Base-by-base conservation (phyloP, 1,284 basidiomycete genomes). In the Rhodotorula sp. region DNA sequence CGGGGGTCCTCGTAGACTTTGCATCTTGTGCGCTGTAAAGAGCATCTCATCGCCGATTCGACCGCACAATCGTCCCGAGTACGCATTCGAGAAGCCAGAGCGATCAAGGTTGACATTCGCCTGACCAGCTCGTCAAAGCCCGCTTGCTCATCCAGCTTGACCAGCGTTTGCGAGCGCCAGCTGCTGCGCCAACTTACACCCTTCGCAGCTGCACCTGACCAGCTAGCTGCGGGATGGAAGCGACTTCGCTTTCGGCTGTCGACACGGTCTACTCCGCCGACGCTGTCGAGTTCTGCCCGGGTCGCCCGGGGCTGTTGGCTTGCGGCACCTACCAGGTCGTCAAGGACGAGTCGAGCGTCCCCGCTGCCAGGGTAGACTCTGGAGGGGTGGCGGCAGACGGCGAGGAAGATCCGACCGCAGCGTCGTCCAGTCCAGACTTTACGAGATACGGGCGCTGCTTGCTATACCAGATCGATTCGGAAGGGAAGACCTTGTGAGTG, bases 251-350 rank as follows among this genome's bases (percentile, higher is more conserved):
- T 18, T 60, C 67, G 6, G 60, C 48, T 5, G 68, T 88, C 77
- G 88, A 93, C 80, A 95, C 93, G 0, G 81, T 83, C 21, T 90
- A 87, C 79, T 92, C 92, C 14, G 93, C 93, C n/a, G 93, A 95
- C 81, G 87, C 90, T 23, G 85, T 92, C 68, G 94, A 97, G 78
- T 95, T 93, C 80, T 94, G 92, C 78, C 93, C 92, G 19, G 85
- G 86, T 70, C 84, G 84, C 56, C 81, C 84, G 21, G 82, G 88
- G 75, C 81, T 93, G n/a, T 86, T 97, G 73, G 89, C 88, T 2
- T 93, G 92, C 78, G 93, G 93, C 26, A 95, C 94, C 0, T 97
- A 97, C 81, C 89, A 92, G 76, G 61, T 68, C 49, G 70, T 68
- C 19, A 70, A 73, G 64, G 67, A 61, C 23, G 69, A 63, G 14